phyloP scores from a whole-genome alignment of 2,329 filamentous ascomycete genomes.

The Alternaria viburni region DNA sequence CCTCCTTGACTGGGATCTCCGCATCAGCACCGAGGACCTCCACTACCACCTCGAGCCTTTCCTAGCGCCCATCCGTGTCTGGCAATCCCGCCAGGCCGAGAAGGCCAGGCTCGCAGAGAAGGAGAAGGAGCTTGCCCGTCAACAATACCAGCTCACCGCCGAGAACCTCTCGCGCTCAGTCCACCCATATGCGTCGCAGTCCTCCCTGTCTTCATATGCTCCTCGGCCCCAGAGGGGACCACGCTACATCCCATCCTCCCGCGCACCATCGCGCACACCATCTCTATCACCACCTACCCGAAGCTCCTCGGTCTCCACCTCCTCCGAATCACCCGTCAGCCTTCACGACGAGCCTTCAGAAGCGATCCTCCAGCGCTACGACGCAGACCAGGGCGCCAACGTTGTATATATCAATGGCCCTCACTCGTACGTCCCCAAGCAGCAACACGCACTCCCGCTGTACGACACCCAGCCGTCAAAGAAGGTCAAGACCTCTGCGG shows the following conservation, averaged over 20 bases:
- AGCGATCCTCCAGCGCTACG: constrained; percentile 50
- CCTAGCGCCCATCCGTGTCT: constrained; percentile 79
- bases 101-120: constrained; percentile 57
- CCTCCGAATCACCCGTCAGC: constrained; percentile 44
- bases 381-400: constrained; percentile 49
- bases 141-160: constrained; percentile 48
- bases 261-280: constrained; percentile 54
- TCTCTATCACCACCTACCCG: constrained; percentile 57
- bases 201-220: constrained; percentile 44
- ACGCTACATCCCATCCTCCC: constrained; percentile 41
- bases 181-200: constrained; percentile 45
- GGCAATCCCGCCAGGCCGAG: constrained; percentile 61
- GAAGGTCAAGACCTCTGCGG: constrained; percentile 46
- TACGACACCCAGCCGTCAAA: constrained; percentile 50
- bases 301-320: constrained; percentile 45
- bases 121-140: constrained; percentile 50
- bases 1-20: constrained; percentile 91
- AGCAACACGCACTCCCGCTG: constrained; percentile 44
- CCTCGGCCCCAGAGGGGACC: constrained; percentile 29
- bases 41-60: constrained; percentile 87
- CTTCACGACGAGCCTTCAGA: constrained; percentile 42
- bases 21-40: constrained; percentile 83
- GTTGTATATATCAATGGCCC: constrained; percentile 53
- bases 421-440: constrained; percentile 34
- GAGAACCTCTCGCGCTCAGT: constrained; percentile 48